Evolutionary conservation across 305 asterid genomes (phyloP).

Genomic region (Rubia peregrina): DNA sequence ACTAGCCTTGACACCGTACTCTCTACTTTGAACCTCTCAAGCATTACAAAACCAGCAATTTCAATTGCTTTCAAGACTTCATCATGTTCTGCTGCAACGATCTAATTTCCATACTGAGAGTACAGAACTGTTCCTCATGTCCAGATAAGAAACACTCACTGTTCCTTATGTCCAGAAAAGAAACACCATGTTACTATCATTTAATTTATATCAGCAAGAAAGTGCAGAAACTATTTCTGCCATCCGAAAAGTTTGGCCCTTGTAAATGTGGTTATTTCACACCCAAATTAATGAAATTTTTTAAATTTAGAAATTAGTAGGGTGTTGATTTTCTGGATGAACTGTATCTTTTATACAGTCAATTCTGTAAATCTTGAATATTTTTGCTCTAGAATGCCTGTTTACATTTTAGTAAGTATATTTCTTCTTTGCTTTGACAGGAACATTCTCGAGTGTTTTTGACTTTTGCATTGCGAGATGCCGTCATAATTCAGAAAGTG

Average conservation of each 20-base stretch:
- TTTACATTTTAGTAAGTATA: background rate
- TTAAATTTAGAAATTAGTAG: background rate
- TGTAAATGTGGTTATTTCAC: background rate
- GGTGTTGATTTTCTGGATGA: background rate
- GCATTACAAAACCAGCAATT: background rate
- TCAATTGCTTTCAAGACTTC: background rate
- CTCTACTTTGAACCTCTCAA: background rate
- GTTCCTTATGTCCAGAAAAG: background rate
- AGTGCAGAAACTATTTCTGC: background rate
- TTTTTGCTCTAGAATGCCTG: background rate
- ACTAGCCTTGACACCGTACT: background rate
- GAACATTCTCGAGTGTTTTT: constrained; percentile 51
- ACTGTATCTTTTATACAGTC: background rate
- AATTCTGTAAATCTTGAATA: background rate
- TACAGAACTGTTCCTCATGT: background rate
- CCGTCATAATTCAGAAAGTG: constrained; percentile 89
- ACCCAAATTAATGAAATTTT: background rate
- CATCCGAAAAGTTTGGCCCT: background rate
- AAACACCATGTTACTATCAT: background rate
- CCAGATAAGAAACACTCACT: too few species aligned
- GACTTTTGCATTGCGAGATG: constrained; percentile 86
- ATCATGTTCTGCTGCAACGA: background rate
- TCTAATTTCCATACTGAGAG: background rate
- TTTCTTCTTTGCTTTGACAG: constrained; percentile 34
- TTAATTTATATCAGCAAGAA: background rate